Evolutionary conservation across 2,329 filamentous ascomycete genomes (phyloP), one percentile per base, ranked within the genome.

Genomic region (Hypocreales sp.): DNA sequence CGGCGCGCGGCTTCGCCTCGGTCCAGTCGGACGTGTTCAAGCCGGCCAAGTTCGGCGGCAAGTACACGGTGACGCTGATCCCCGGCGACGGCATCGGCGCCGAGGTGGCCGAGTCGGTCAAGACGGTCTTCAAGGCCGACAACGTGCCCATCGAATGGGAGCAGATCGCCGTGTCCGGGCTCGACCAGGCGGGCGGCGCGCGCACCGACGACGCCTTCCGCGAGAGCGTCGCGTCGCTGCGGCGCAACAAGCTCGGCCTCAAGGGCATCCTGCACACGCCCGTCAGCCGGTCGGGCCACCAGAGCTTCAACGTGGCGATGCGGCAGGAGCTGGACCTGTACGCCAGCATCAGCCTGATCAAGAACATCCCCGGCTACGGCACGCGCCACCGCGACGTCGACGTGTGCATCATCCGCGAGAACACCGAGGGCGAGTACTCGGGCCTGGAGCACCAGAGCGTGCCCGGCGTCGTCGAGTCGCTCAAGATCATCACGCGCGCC

Each of bases 291-390:
- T 93, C 86, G 39, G 90, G 90, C 47, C 90, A 98, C 71, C 83
- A 92, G 63, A 92, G 82, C 43, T 98, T 98, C 84, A 98, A 98
- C 67, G 90, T 98, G 44, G 90, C 90, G 46, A 77, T 98, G 56
- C 84, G 90, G 48, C 90, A 98, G 67, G 90, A 95, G 62, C 82
- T 98, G 53, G 90, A 98, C 63, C 95, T 98, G 60, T 98, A 95
- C 64, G 90, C 90, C 54, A 92, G 82, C 41, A 90, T 98, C 54
- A 82, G 84, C 49, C 71, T 95, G 42, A 86, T 98, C 70, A 95
- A 95, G 79, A 98, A 98, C 70, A 95, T 98, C 49, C 90, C 90
- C 46, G 90, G 90, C 49, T 94, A 95, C 69, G 63, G 90, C 62
- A 98, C 90, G 38, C 83, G 90, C 55, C 90, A 98, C 72, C 79